A percentile compares a stretch with the other conserved stretches of the same genome.
Conservation (phyloP, 441 rosid genomes). For the Pelargonium citronellum region DNA sequence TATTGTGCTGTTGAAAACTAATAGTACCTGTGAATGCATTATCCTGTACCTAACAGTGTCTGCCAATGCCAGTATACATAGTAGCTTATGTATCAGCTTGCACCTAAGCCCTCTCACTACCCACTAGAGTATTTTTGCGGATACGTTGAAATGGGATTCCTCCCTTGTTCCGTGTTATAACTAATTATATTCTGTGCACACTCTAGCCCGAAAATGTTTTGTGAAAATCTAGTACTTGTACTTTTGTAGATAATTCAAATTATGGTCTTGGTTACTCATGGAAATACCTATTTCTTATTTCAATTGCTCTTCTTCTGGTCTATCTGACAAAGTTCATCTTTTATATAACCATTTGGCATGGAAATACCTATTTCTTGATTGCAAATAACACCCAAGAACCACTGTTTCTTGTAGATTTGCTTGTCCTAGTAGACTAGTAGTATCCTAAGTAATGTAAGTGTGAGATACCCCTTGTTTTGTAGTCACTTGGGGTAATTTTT, state of each 20-base stretch:
- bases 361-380: constrained; percentile 25
- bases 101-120: no score
- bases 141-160: background rate
- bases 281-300: constrained; percentile 22
- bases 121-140: no score
- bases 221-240: constrained; percentile 38
- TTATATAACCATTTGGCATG: constrained; percentile 25
- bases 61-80: no score
- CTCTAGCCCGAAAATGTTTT: background rate
- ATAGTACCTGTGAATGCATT: no score
- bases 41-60: no score
- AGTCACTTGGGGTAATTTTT: constrained; percentile 28
- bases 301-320: constrained; percentile 61
- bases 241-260: constrained; percentile 23
- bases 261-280: constrained; percentile 45
- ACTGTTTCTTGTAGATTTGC: constrained; percentile 65
- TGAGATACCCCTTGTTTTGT: constrained; percentile 48
- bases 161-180: background rate
- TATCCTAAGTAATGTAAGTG: constrained; percentile 42
- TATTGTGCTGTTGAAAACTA: no score
- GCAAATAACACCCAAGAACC: constrained; percentile 44
- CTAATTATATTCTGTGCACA: background rate
- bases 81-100: no score
- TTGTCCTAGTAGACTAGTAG: constrained; percentile 65
- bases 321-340: constrained; percentile 51